Evolutionary conservation across 495 filamentous ascomycete species (phyloP), one percentile per base, ranked within the genome.

Genomic region (Neurospora sp.): DNA sequence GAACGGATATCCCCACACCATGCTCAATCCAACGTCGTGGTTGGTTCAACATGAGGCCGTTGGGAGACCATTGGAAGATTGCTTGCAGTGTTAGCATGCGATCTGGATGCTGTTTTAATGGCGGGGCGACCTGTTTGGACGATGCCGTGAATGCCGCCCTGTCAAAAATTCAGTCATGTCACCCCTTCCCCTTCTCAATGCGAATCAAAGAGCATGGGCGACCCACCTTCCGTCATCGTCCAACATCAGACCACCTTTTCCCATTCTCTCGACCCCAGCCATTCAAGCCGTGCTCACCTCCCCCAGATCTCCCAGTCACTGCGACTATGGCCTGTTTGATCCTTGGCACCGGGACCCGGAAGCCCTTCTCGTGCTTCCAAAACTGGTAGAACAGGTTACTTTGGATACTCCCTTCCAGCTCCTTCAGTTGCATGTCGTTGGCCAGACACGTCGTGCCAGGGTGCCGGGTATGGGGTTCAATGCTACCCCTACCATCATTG

Each of bases 171-270:
- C 3, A 31, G 53, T 61, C 12, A 31, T 31, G 53, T 61, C 53
- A 31, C 53, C 53, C 22, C 10, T 16, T 31, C 27, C 31, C 31
- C 31, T 35, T 35, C 31, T 31, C 27, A 8, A 35, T 4, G 53
- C 53, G 27, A 65, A 65, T 59, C 27, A 35, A 65, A 8, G 14
- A 37, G 53, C 27, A 65, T 65, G 27, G 53, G 22, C 35, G 53
- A 18, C 53, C 53, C 27, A 35, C 53, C 27, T 53, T 40, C 69
- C 73, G 70, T 74, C 71, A 70, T 59, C 65, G 47, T 69, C 47
- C 53, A 42, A 72, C 68, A 76, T 76, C 75, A 76, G 75, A 74
- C 75, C 75, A 76, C 73, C 38, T 70, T 65, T 70, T 74, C 53
- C 53, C 27, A 59, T 35, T 65, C 12, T 31, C 14, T 31, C 53